Percentiles rank a stretch among this genome's conserved stretches.
These are phyloP conservation scores for Salix udensis DNA, from an alignment of 345 rosid species.

Conservation along the genomic window DNA sequence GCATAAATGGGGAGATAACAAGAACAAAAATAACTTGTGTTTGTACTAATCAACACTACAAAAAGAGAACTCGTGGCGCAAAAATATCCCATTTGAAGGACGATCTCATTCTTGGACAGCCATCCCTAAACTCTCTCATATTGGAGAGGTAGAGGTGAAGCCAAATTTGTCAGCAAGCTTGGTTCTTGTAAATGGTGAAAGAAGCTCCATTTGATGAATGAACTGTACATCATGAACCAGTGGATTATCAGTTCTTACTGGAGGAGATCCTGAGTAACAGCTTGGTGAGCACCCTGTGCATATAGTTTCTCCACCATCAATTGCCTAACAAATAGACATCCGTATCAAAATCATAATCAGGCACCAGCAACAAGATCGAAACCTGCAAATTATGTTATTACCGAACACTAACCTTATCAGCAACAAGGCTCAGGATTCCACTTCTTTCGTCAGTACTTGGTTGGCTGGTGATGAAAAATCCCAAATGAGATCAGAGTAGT, in stretches of 20 bases:
- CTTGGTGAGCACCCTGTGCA: slow-evolving; percentile 41
- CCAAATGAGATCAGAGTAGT: no score
- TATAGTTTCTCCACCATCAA: slow-evolving; percentile 32
- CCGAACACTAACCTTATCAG: slow-evolving; percentile 39
- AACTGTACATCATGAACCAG: slow-evolving; percentile 63
- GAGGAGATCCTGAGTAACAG: slow-evolving; percentile 68
- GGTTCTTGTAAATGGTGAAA: slow-evolving; percentile 52
- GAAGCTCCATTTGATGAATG: slow-evolving; percentile 60
- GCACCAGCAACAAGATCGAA: neutral
- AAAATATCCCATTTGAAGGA: neutral
- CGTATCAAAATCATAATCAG: neutral
- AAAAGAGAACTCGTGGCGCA: neutral
- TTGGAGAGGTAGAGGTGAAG: slow-evolving; percentile 34
- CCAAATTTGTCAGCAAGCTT: slow-evolving; percentile 45
- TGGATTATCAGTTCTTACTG: slow-evolving; percentile 70
- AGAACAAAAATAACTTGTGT: neutral
- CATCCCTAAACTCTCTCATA: slow-evolving; percentile 6
- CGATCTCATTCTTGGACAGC: neutral
- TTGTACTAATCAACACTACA: neutral
- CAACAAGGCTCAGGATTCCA: slow-evolving; percentile 36
- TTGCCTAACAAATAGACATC: slow-evolving; percentile 11
- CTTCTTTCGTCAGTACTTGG: slow-evolving; percentile 36
- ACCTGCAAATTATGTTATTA: neutral
- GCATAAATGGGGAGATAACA: neutral
- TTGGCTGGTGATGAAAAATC: slow-evolving; percentile 37